Conservation (phyloP, 2,329 filamentous ascomycete species). For the Drechslerella coelobrocha region DNA sequence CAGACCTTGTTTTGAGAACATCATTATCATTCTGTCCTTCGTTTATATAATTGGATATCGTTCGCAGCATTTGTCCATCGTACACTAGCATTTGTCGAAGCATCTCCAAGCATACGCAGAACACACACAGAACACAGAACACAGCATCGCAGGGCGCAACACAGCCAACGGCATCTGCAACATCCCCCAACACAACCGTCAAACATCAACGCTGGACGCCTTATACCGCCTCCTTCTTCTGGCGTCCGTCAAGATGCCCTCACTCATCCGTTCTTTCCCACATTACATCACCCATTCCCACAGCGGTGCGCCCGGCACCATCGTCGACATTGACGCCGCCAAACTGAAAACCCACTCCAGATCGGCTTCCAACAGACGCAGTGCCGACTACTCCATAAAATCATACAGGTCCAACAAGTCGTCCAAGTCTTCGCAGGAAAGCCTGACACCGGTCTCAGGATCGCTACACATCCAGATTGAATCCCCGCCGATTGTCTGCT, state of each 20-base stretch:
- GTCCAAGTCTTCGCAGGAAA: constrained; percentile 40
- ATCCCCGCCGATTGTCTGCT: constrained; percentile 84
- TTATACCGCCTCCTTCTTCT: not conserved
- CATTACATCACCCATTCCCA: constrained; percentile 38
- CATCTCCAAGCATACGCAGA: constrained; percentile 4
- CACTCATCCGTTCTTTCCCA: constrained; percentile 47
- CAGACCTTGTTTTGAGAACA: constrained; percentile 18
- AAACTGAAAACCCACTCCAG: constrained; percentile 19
- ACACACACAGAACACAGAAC: not conserved
- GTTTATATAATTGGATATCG: constrained; percentile 39
- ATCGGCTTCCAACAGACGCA: constrained; percentile 21
- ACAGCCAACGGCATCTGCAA: not conserved
- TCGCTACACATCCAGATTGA: constrained; percentile 65
- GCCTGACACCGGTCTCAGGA: constrained; percentile 26
- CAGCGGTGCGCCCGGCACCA: constrained; percentile 41
- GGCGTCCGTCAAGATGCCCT: constrained; percentile 34
- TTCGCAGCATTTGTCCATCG: constrained; percentile 32
- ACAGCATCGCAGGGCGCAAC: constrained; percentile 13
- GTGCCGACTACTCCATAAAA: constrained; percentile 36
- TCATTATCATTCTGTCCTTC: constrained; percentile 25
- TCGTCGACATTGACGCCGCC: constrained; percentile 35
- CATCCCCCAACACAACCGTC: not conserved
- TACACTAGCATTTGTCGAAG: constrained; percentile 30
- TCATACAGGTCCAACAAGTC: constrained; percentile 45
- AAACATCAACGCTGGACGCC: constrained; percentile 20